Evolutionary conservation across 495 filamentous ascomycete genomes (phyloP), one percentile per base, ranked within the genome.

Genomic region (Haplographium delicatum): DNA sequence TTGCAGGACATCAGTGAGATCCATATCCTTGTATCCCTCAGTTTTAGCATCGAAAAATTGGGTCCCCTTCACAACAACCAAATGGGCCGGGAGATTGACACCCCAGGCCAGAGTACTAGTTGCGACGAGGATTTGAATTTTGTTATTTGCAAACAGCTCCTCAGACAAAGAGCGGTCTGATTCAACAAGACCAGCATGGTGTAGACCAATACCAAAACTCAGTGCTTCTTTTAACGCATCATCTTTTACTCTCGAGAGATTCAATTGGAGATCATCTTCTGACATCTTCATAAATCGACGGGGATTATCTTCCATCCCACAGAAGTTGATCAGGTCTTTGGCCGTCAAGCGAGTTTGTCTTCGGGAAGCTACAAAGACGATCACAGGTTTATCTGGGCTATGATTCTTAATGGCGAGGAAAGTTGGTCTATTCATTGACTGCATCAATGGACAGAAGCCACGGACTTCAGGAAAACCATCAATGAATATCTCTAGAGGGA

Each of bases 21-120:
- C 94, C 94, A 97, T 97, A 68, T 99, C 93, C 56, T 88, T 90
- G 66, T 99, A 99, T 0, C 88, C 93, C 67, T 96, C 94, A 24
- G 88, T 91, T 62, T 99, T 97, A 5, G 91, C 91, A 64, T 99
- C 93, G 68, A 95, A 99, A 72, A 85, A 99, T 62, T 99, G 93
- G 1, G 93, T 99, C 40, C 93, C 93, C 62, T 99, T 99, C 40
- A 99, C 94, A 7, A 99, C 86, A 7, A 99, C 93, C 4, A 99
- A 75, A 72, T 99, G 93, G 1, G 93, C 93, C 0, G 93, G 93
- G 62, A 99, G 76, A 67, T 99, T 99, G 53, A 99, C 94, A 67
- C 93, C 93, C 93, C 93, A 99, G 5, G 93, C 93, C 20, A 99
- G 74, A 7, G 93, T 99, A 64, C 86, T 91, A 2, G 93, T 99